phyloP scores from a whole-genome alignment of 805 yeast genomes.

The Trichomonascus vanleenenianus region DNA sequence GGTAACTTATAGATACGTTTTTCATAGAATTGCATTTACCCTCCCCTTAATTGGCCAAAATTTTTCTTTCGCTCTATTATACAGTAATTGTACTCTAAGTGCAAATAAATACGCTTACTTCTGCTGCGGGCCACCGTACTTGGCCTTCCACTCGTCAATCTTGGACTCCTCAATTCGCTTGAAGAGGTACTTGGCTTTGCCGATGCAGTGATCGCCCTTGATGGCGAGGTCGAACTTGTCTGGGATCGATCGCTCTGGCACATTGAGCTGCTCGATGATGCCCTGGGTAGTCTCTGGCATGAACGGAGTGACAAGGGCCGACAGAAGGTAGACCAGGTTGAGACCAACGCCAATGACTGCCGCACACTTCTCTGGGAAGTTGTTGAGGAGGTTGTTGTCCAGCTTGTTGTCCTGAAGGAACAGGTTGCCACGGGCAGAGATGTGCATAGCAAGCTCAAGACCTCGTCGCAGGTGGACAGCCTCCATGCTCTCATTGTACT shows the following conservation, averaged over 20 bases:
- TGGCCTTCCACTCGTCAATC: constrained; percentile 76
- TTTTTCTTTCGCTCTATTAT: no score
- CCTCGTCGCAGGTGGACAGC: constrained; percentile 78
- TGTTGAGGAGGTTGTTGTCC: constrained; percentile 75
- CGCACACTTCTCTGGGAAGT: constrained; percentile 72
- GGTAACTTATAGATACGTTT: neutral
- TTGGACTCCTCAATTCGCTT: constrained; percentile 85
- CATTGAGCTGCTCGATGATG: constrained; percentile 74
- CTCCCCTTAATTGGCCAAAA: no score
- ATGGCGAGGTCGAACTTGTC: constrained; percentile 65
- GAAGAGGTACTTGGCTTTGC: constrained; percentile 87
- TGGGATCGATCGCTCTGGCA: constrained; percentile 70
- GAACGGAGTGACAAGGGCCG: constrained; percentile 76
- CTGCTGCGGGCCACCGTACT: constrained; percentile 59
- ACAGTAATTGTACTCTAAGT: neutral
- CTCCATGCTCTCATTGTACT: constrained; percentile 69
- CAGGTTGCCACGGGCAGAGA: constrained; percentile 88
- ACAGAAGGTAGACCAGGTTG: constrained; percentile 79
- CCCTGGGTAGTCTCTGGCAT: constrained; percentile 76
- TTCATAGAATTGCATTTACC: no score
- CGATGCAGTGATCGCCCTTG: constrained; percentile 76
- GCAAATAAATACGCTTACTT: neutral
- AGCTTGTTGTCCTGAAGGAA: constrained; percentile 94
- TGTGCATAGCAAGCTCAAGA: constrained; percentile 81
- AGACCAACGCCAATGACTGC: constrained; percentile 90